Evolutionary conservation across 306 rosid genomes (phyloP).

Genomic region (Leucaena leucocephala): DNA sequence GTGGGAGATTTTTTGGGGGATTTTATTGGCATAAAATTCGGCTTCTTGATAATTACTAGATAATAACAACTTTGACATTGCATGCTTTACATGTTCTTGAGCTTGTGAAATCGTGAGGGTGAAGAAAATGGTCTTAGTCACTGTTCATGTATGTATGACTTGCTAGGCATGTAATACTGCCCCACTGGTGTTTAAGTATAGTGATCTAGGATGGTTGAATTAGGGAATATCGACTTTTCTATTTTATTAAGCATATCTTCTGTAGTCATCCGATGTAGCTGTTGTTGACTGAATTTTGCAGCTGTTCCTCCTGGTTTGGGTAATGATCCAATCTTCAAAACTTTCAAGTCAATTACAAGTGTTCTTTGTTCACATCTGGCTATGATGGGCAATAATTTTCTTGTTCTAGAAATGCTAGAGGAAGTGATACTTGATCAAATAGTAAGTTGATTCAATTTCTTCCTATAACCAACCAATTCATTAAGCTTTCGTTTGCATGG

Average conservation of each 20-base stretch:
- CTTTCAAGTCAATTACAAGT: slow-evolving; percentile 52
- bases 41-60: slow-evolving; percentile 18
- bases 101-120: slow-evolving; percentile 27
- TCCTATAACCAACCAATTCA: not conserved
- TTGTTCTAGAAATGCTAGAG: slow-evolving; percentile 62
- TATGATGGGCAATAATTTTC: slow-evolving; percentile 70
- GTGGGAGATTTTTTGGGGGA: not conserved
- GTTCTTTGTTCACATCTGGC: slow-evolving; percentile 53
- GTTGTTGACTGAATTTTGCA: slow-evolving; percentile 37
- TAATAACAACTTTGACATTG: slow-evolving; percentile 16
- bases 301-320: slow-evolving; percentile 41
- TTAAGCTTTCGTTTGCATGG: not conserved
- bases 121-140: slow-evolving; percentile 9
- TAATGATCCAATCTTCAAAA: slow-evolving; percentile 40
- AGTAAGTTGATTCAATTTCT: slow-evolving; percentile 49
- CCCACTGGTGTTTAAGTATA: not conserved
- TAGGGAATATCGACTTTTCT: slow-evolving; percentile 5
- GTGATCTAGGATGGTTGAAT: slow-evolving; percentile 31
- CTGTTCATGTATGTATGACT: slow-evolving; percentile 20
- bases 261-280: slow-evolving; percentile 15
- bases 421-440: slow-evolving; percentile 57
- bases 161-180: slow-evolving; percentile 23
- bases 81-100: slow-evolving; percentile 23
- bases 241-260: slow-evolving; percentile 23
- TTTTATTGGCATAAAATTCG: slow-evolving; percentile 10